Evolutionary conservation across 495 filamentous ascomycete genomes (phyloP), one percentile per base, ranked within the genome.

Genomic region (Aspergillus avenaceus): DNA sequence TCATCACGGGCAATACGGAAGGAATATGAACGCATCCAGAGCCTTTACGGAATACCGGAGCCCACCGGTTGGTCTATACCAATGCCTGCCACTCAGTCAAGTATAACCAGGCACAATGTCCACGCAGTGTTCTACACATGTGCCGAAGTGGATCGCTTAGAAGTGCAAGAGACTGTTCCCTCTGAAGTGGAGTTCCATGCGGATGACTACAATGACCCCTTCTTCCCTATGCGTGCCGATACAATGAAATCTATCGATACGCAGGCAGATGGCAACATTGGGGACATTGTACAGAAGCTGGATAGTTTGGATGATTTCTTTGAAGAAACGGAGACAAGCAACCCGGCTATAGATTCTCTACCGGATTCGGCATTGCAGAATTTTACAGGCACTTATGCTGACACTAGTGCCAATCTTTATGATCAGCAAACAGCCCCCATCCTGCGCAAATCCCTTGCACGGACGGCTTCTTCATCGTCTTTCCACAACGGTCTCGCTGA

Each of bases 241-340:
- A 96, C 91, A 2, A 92, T 96, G 87, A 85, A 90, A 66, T 95
- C 90, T 2, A 89, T 96, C 52, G 90, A 95, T 42, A 85, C 77
- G 1, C 84, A 88, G 28, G 85, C 89, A 9, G 80, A 80, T 52
- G 80, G 82, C 27, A 87, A 91, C 62, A 86, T 88, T 50, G 86
- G 86, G 32, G 91, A 96, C 54, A 81, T 97, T 16, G 86, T 93
- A 21, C 82, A 90, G 59, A 95, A 95, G 61, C 77, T 99, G 0
- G 90, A 96, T 57, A 93, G 88, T 56, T 64, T 98, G 9, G 93
- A 98, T 59, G 91, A 96, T 60, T 97, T 97, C 73, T 96, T 96
- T 58, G 90, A 95, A 49, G 83, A 81, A 22, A 73, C 74, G 13
- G 72, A 82, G 37, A 60, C 75, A 24, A 76, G 69, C 51, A 73